A percentile compares a stretch with the other conserved stretches of the same genome.
Conservation (phyloP, 306 rosid species). For the Ochetophila trinervis region DNA sequence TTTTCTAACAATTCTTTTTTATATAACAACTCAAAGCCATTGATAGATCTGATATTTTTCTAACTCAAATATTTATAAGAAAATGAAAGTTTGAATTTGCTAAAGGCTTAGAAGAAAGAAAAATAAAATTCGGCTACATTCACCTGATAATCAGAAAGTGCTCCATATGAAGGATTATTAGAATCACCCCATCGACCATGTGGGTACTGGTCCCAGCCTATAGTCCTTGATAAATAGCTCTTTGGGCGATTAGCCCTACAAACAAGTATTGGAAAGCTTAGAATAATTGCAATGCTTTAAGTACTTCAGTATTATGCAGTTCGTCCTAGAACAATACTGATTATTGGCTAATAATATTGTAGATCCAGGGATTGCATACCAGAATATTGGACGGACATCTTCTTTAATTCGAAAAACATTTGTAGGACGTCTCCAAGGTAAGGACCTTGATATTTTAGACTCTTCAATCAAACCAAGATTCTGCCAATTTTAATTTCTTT, state of each 20-base stretch:
- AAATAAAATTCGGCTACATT: constrained; percentile 12
- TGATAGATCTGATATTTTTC: too few species aligned
- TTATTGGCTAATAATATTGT: background rate
- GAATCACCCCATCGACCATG: constrained; percentile 96
- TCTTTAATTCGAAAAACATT: constrained; percentile 79
- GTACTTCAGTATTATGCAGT: background rate
- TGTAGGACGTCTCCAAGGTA: constrained; percentile 89
- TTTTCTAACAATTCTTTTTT: too few species aligned
- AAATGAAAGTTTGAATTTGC: background rate
- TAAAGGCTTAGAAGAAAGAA: background rate
- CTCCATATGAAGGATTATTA: constrained; percentile 81
- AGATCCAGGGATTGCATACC: constrained; percentile 37
- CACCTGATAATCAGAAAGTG: constrained; percentile 86
- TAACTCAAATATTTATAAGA: background rate
- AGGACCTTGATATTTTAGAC: constrained; percentile 64
- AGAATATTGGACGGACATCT: constrained; percentile 94
- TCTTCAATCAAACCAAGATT: constrained; percentile 93
- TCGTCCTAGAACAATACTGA: constrained; percentile 3
- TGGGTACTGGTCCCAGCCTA: constrained; percentile 97
- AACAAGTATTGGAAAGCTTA: constrained; percentile 31
- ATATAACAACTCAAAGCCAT: too few species aligned
- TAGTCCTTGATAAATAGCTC: constrained; percentile 93
- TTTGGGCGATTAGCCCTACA: constrained; percentile 96
- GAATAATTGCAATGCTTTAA: constrained; percentile 14
- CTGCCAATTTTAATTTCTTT: constrained; percentile 42